A percentile compares a stretch with the other conserved stretches of the same genome.
phyloP scores from a whole-genome alignment of 2,329 filamentous ascomycete genomes.

The Beauveria sp. region DNA sequence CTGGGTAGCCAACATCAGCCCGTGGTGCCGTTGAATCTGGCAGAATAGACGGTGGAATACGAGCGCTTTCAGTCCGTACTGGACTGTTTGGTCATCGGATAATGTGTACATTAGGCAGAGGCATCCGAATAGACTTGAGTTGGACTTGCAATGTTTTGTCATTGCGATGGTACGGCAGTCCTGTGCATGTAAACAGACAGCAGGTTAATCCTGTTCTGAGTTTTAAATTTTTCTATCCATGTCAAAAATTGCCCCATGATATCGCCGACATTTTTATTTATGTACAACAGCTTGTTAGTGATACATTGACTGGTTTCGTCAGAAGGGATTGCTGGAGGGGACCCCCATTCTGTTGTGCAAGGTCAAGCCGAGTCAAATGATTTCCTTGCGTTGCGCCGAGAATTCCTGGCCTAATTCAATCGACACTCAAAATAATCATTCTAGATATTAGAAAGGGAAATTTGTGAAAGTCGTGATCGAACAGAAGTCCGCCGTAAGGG shows the following conservation, averaged over 20 bases:
- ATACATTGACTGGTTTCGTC: background rate
- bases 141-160: background rate
- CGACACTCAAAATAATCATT: background rate
- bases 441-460: too few species aligned
- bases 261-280: background rate
- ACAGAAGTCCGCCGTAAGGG: background rate
- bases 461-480: background rate
- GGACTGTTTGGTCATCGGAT: conserved; percentile 7
- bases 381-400: too few species aligned
- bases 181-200: background rate
- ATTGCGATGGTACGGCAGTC: background rate
- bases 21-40: background rate
- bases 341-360: background rate
- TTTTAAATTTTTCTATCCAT: too few species aligned
- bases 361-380: background rate
- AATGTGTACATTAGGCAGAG: conserved; percentile 11
- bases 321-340: background rate
- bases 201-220: too few species aligned
- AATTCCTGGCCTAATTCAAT: too few species aligned
- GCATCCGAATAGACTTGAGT: conserved; percentile 2
- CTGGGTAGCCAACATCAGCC: background rate
- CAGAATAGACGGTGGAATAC: conserved; percentile 4
- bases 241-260: too few species aligned
- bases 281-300: background rate
- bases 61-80: background rate